Conservation (phyloP, 345 rosid genomes). For the Odontarrhena argentea region DNA sequence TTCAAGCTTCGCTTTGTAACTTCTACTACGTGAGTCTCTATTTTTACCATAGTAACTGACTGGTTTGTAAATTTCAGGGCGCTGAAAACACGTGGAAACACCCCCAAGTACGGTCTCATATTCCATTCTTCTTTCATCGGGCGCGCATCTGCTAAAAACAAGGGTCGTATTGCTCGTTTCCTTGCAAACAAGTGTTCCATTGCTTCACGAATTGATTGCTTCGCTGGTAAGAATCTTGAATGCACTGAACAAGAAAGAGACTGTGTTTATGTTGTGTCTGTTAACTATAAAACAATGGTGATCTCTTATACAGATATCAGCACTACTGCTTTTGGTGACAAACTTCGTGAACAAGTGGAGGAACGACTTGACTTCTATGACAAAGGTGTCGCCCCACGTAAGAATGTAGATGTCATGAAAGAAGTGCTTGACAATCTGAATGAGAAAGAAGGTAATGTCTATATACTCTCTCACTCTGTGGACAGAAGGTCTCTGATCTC, state of each 20-base stretch:
- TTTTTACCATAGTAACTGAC: not conserved
- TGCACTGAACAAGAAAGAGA: not conserved
- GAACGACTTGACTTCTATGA: constrained; percentile 89
- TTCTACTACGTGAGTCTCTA: not conserved
- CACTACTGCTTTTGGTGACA: constrained; percentile 75
- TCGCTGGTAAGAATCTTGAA: constrained; percentile 56
- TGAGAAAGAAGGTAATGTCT: constrained; percentile 59
- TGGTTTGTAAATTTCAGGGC: constrained; percentile 54
- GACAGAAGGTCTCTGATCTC: not conserved
- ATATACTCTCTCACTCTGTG: not conserved
- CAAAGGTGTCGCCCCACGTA: constrained; percentile 94
- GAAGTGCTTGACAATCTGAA: constrained; percentile 58
- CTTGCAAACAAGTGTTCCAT: constrained; percentile 96
- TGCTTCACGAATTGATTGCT: constrained; percentile 93
- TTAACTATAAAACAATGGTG: constrained; percentile 1
- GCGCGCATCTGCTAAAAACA: constrained; percentile 83
- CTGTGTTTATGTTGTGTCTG: not conserved
- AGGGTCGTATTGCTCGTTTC: constrained; percentile 96
- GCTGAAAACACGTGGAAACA: constrained; percentile 91
- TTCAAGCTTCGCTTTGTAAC: not conserved
- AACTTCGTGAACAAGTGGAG: constrained; percentile 92
- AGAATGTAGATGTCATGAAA: constrained; percentile 95
- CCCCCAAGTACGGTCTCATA: constrained; percentile 92
- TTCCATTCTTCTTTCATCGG: constrained; percentile 96
- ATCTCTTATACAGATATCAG: constrained; percentile 53